A percentile compares a stretch with the other conserved stretches of the same genome.
Evolutionary conservation across 2,329 filamentous ascomycete species (phyloP).

Genomic region (Fusarium duplospermum): DNA sequence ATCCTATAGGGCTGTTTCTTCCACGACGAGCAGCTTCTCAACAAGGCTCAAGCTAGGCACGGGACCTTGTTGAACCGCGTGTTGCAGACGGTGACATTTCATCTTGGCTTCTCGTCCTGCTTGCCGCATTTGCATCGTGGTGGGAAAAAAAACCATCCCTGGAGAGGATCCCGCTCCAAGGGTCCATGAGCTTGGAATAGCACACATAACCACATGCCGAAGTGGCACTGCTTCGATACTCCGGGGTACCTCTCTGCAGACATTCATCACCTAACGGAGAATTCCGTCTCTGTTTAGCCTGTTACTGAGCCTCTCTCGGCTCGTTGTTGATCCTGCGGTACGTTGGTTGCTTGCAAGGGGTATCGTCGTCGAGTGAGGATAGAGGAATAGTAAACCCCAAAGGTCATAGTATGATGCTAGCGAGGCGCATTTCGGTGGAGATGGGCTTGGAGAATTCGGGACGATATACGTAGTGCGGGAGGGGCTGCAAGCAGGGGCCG

Average conservation of each 20-base stretch:
- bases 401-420: not conserved
- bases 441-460: not conserved
- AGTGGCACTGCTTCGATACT: not conserved
- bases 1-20: constrained; percentile 33
- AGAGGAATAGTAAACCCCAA: not conserved
- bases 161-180: not conserved
- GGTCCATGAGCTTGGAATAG: not conserved
- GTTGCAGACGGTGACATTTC: constrained; percentile 8
- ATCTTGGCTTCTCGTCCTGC: constrained; percentile 7
- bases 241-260: not conserved
- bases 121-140: constrained; percentile 1
- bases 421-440: not conserved
- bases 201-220: not conserved
- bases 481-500: not conserved
- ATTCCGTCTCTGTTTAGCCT: not conserved
- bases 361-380: not conserved
- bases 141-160: not conserved
- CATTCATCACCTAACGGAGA: not conserved
- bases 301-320: not conserved
- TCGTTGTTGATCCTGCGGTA: not conserved
- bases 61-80: constrained; percentile 18
- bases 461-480: not conserved
- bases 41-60: constrained; percentile 24
- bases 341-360: not conserved
- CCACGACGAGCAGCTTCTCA: not conserved